Evolutionary conservation across 2,329 filamentous ascomycete species (phyloP).

Genomic region (Didymella segeticola): DNA sequence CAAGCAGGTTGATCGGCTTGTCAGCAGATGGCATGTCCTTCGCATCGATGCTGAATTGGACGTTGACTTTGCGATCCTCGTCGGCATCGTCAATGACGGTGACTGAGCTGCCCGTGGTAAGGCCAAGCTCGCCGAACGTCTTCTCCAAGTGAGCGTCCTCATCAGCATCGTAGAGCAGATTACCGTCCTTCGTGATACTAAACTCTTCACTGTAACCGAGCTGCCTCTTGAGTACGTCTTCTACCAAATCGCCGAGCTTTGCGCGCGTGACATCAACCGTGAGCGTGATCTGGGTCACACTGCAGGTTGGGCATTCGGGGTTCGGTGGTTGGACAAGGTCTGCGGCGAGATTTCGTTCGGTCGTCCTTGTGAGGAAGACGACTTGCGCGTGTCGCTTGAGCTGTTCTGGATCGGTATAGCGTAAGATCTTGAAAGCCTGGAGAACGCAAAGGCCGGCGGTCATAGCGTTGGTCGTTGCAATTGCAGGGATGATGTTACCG

Average conservation of each 20-base stretch:
- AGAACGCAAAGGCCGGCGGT: constrained; percentile 91
- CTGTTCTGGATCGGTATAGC: constrained; percentile 53
- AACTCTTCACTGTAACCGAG: constrained; percentile 84
- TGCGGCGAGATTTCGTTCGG: constrained; percentile 64
- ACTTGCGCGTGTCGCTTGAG: constrained; percentile 70
- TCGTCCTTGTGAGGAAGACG: constrained; percentile 81
- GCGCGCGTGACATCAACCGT: constrained; percentile 73
- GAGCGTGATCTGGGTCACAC: constrained; percentile 72
- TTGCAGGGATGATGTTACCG: constrained; percentile 97
- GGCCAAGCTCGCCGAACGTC: constrained; percentile 78
- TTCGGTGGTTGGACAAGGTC: constrained; percentile 70
- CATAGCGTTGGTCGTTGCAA: constrained; percentile 97
- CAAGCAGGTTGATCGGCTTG: constrained; percentile 62
- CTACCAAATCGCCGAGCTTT: constrained; percentile 80
- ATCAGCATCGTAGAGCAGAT: constrained; percentile 85
- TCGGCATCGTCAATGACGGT: constrained; percentile 86
- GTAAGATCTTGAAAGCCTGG: constrained; percentile 89
- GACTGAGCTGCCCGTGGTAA: constrained; percentile 76
- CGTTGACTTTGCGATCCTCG: constrained; percentile 77
- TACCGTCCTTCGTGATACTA: constrained; percentile 74
- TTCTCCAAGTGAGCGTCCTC: constrained; percentile 84
- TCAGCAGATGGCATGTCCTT: constrained; percentile 54
- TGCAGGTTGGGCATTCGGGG: constrained; percentile 82
- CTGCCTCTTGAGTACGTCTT: constrained; percentile 72
- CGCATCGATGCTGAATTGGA: constrained; percentile 74